phyloP scores from a whole-genome alignment of 768 basidiomycete species.

The Crucibulum laeve region DNA sequence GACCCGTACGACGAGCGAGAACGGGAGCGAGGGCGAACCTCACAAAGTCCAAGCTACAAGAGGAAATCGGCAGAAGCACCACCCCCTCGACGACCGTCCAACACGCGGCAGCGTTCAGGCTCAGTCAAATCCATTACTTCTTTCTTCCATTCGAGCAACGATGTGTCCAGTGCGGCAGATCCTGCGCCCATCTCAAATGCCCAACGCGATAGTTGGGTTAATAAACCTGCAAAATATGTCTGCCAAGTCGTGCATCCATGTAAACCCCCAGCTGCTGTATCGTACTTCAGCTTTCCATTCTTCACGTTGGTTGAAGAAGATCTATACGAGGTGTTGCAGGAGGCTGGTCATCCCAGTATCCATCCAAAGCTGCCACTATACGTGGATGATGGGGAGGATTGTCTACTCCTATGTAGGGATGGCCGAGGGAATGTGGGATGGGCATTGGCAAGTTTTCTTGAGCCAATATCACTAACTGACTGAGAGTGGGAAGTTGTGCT shows the following conservation, averaged over 20 bases:
- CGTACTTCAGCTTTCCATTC: conserved; percentile 75
- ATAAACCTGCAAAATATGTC: conserved; percentile 52
- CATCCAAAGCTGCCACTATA: conserved; percentile 72
- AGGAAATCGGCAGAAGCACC: conserved; percentile 13
- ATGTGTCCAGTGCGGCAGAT: conserved; percentile 1
- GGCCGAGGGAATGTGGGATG: conserved; percentile 58
- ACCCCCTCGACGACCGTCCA: conserved; percentile 8
- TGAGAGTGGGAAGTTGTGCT: background rate
- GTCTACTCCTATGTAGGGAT: conserved; percentile 69
- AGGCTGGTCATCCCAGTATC: conserved; percentile 74
- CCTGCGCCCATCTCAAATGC: conserved; percentile 11
- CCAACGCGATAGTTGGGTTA: conserved; percentile 38
- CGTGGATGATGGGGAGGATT: conserved; percentile 76
- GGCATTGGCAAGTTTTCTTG: conserved; percentile 79
- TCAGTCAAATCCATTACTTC: conserved; percentile 30
- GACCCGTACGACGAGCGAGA: conserved; percentile 13
- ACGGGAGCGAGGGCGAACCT: conserved; percentile 19
- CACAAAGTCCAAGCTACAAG: conserved; percentile 21
- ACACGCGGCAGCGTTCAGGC: conserved; percentile 25
- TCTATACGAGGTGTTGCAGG: conserved; percentile 63
- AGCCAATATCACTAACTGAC: conserved; percentile 40
- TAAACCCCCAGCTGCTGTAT: conserved; percentile 54
- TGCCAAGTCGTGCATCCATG: conserved; percentile 70
- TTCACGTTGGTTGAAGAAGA: conserved; percentile 64
- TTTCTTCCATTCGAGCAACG: conserved; percentile 15